Evolutionary conservation across 768 basidiomycete species (phyloP).

Genomic region (Naganishia onofrii): DNA sequence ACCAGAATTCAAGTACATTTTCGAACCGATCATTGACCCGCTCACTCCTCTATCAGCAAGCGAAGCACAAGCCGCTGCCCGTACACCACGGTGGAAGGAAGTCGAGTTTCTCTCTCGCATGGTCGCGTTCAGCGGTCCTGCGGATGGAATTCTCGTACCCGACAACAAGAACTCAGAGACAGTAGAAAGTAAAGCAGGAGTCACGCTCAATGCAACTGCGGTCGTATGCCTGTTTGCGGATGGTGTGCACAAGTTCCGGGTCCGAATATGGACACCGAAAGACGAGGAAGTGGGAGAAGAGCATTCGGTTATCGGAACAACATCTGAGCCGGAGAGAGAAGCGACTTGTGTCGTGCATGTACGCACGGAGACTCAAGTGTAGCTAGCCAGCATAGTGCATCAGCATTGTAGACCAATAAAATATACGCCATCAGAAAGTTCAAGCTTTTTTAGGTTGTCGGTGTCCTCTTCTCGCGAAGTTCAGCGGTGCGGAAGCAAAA

Average conservation of each 20-base stretch:
- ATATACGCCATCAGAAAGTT: too few relatives aligned
- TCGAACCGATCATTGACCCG: slow-evolving; percentile 5
- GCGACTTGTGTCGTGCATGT: slow-evolving; percentile 17
- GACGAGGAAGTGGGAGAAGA: background rate
- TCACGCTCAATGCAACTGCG: background rate
- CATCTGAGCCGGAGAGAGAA: background rate
- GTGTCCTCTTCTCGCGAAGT: too few relatives aligned
- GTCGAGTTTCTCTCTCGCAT: slow-evolving; percentile 14
- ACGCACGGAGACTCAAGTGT: background rate
- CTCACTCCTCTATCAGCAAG: background rate
- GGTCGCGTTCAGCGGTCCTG: slow-evolving; percentile 8
- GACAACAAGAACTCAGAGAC: background rate
- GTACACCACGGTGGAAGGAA: slow-evolving; percentile 8
- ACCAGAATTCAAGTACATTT: slow-evolving; percentile 8
- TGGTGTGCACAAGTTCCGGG: slow-evolving; percentile 15
- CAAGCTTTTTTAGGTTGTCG: too few relatives aligned
- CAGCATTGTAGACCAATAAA: background rate
- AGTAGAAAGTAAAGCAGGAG: background rate
- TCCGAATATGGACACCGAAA: background rate
- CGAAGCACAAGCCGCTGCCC: background rate
- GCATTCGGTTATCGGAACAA: background rate
- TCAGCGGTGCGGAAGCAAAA: too few relatives aligned
- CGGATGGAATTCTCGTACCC: background rate
- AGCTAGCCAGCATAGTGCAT: background rate
- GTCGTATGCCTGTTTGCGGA: slow-evolving; percentile 18